phyloP scores from a whole-genome alignment of 2,329 filamentous ascomycete species.

The Hypoxylon sp. region DNA sequence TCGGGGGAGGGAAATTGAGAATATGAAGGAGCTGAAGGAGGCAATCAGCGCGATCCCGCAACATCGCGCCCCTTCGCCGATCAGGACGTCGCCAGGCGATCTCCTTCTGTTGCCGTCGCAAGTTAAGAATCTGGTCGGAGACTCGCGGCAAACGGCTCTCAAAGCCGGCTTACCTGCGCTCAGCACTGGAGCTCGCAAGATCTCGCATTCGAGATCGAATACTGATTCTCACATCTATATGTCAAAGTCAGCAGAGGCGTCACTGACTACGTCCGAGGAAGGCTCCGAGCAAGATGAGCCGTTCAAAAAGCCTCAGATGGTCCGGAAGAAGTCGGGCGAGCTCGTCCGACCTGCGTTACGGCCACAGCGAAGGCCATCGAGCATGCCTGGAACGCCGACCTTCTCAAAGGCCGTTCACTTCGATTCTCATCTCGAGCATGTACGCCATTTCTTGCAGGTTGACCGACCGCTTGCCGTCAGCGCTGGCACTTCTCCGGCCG shows the following conservation, averaged over 20 bases:
- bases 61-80: constrained; percentile 70
- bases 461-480: constrained; percentile 97
- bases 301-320: constrained; percentile 83
- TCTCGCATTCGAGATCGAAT: constrained; percentile 65
- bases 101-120: constrained; percentile 55
- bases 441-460: constrained; percentile 93
- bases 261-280: constrained; percentile 68
- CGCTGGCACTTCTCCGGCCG: constrained; percentile 90
- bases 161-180: constrained; percentile 60
- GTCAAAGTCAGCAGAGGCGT: constrained; percentile 62
- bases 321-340: constrained; percentile 98
- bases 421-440: constrained; percentile 94
- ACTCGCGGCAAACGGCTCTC: constrained; percentile 63
- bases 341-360: constrained; percentile 92
- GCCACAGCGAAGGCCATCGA: constrained; percentile 85
- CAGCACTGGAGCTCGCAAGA: constrained; percentile 56
- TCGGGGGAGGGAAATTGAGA: constrained; percentile 63
- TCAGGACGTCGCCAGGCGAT: constrained; percentile 53
- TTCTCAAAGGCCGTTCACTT: constrained; percentile 99
- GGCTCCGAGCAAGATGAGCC: constrained; percentile 70
- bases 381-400: constrained; percentile 96
- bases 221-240: constrained; percentile 66
- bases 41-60: constrained; percentile 85
- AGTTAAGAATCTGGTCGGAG: constrained; percentile 50
- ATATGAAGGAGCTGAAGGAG: constrained; percentile 78